Evolutionary conservation across 2,329 filamentous ascomycete species (phyloP), one percentile per base, ranked within the genome.

Genomic region (Diaporthe ampelina): DNA sequence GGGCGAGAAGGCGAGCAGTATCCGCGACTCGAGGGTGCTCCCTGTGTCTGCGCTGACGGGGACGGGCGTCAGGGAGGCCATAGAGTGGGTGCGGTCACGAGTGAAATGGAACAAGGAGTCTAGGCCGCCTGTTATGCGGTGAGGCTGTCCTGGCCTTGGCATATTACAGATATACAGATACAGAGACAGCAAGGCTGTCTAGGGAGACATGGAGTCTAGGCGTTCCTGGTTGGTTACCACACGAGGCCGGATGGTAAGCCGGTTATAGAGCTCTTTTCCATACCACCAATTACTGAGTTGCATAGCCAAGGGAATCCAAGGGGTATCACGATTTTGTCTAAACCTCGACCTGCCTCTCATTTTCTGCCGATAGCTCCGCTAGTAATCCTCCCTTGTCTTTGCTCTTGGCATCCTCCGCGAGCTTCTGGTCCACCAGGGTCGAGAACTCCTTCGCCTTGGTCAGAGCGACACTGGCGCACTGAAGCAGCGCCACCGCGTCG

Each of bases 91-190:
- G 74, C 92, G 94, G 81, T 96, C 92, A 78, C 88, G 97, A 76
- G 95, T 98, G 37, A 95, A 94, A 83, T 98, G 97, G 95, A 98
- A 98, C 82, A 98, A 97, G 85, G 96, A 98, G 83, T 93, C 91
- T 6, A 89, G 97, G 76, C 95, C 96, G 76, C 97, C 97, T 2
- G 92, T 97, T 70, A 98, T 98, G 95, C 90, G 95, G 85, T 98
- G 88, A 90, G 75, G 29, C 21, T 40, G 45, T 54, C 21, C 61
- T 70, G 70, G 59, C 45, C 67, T 75, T 32, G 43, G 40, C 48
- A 52, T 58, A 29, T 70, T 75, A 35, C 29, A 63, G 11, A 17
- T 50, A 40, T 75, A 35, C 29, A 63, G 11, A 17, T 50, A 40
- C 48, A 70, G 35, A 43, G 29, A 10, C 43, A 17, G 40, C 40